phyloP scores from a whole-genome alignment of 164 flowering plant species.

The Vitis rotundifolia region DNA sequence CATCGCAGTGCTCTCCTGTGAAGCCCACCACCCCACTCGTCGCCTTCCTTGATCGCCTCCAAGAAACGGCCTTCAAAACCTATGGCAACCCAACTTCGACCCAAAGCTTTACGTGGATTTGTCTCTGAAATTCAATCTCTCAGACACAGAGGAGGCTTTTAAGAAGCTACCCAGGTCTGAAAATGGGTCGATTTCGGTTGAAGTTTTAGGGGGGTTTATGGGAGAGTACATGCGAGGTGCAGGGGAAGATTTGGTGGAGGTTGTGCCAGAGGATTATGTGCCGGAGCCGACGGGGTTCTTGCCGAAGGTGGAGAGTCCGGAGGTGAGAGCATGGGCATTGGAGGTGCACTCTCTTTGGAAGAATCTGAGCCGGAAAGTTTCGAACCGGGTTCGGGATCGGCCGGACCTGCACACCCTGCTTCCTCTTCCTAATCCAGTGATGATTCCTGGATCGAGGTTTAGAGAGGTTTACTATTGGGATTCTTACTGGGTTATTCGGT shows the following conservation, averaged over 20 bases:
- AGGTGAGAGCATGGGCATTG: conserved; percentile 77
- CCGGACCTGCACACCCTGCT: conserved; percentile 76
- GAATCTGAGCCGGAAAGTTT: conserved; percentile 75
- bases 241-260: conserved; percentile 64
- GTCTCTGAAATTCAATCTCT: conserved; percentile 53
- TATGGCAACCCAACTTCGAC: conserved; percentile 56
- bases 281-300: conserved; percentile 66
- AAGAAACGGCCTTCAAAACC: conserved; percentile 58
- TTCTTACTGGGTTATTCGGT: conserved; percentile 95
- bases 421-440: conserved; percentile 53
- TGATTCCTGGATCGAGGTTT: conserved; percentile 86
- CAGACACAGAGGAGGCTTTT: conserved; percentile 43
- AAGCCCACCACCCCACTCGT: conserved; percentile 51
- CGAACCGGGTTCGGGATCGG: conserved; percentile 30
- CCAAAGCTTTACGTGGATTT: conserved; percentile 77
- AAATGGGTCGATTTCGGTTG: conserved; percentile 41
- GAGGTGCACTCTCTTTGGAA: conserved; percentile 87
- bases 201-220: conserved; percentile 44
- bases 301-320: conserved; percentile 50
- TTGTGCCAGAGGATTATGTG: conserved; percentile 61
- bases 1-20: conserved; percentile 28
- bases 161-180: conserved; percentile 30
- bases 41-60: conserved; percentile 57
- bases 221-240: conserved; percentile 47
- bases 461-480: conserved; percentile 98